These are phyloP conservation scores for Kwoniella heveanensis DNA, from an alignment of 768 basidiomycete genomes.

Conservation along the genomic window DNA sequence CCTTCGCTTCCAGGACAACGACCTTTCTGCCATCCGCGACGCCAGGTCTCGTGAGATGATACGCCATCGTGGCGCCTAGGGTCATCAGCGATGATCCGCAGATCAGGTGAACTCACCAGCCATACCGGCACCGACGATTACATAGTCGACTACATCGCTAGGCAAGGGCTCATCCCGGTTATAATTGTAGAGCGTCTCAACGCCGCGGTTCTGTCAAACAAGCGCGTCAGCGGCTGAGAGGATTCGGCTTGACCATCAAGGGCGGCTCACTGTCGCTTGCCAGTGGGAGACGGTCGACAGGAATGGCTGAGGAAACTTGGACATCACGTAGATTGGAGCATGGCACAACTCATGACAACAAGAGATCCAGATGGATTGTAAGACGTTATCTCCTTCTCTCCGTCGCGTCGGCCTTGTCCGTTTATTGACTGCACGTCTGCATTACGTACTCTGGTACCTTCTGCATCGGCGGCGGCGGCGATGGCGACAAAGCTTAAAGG, in stretches of 20 bases:
- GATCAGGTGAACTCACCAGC: background rate
- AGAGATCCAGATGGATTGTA: no score
- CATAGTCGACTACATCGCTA: slow-evolving; percentile 20
- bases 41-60: slow-evolving; percentile 36
- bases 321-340: no score
- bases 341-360: no score
- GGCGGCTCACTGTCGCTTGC: slow-evolving; percentile 43
- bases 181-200: slow-evolving; percentile 26
- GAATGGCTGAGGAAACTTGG: slow-evolving; percentile 45
- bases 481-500: background rate
- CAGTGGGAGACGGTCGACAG: slow-evolving; percentile 46
- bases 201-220: slow-evolving; percentile 40
- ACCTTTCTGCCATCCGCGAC: slow-evolving; percentile 24
- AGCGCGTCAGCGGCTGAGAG: no score
- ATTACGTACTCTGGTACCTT: no score
- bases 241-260: no score
- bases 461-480: background rate
- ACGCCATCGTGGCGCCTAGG: slow-evolving; percentile 41
- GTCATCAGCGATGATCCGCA: no score
- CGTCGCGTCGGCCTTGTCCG: no score
- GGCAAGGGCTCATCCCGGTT: slow-evolving; percentile 19
- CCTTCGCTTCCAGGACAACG: slow-evolving; percentile 38
- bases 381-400: no score
- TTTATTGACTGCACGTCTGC: no score
- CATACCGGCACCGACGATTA: slow-evolving; percentile 38